These are phyloP conservation scores for Fusarium sp. DNA, from an alignment of 2,329 filamentous ascomycete genomes.

Conservation along the genomic window DNA sequence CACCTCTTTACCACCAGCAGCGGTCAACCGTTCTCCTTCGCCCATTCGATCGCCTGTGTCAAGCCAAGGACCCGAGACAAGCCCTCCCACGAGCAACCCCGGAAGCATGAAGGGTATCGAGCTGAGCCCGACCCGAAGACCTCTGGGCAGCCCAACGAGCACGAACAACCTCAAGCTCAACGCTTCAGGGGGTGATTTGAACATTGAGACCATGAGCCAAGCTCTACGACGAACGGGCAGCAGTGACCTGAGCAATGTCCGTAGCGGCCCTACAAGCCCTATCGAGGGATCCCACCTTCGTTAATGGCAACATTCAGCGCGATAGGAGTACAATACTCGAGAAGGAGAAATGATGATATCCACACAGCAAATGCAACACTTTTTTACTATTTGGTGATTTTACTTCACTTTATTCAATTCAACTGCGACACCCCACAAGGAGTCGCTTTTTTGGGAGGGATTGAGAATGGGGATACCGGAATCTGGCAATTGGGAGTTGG, in stretches of 20 bases:
- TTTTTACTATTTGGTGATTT: conserved; percentile 38
- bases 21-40: conserved; percentile 79
- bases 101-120: conserved; percentile 83
- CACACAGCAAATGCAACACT: conserved; percentile 40
- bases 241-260: conserved; percentile 76
- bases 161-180: conserved; percentile 63
- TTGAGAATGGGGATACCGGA: conserved; percentile 42
- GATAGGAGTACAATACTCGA: conserved; percentile 6
- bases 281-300: conserved; percentile 59
- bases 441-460: conserved; percentile 41
- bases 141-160: conserved; percentile 75
- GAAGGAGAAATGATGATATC: conserved; percentile 33
- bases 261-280: conserved; percentile 72
- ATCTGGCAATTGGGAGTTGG: conserved; percentile 52
- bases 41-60: conserved; percentile 85
- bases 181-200: conserved; percentile 73
- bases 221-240: conserved; percentile 88
- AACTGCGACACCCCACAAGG: conserved; percentile 33
- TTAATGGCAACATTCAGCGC: conserved; percentile 32
- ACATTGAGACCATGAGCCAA: conserved; percentile 94
- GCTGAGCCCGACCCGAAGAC: conserved; percentile 72
- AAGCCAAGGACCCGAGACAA: conserved; percentile 76
- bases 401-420: conserved; percentile 44
- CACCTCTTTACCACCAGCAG: conserved; percentile 70
- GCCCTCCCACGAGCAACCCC: conserved; percentile 82